Conservation (phyloP, 768 basidiomycete species). For the Sporobolomyces pararoseus region DNA sequence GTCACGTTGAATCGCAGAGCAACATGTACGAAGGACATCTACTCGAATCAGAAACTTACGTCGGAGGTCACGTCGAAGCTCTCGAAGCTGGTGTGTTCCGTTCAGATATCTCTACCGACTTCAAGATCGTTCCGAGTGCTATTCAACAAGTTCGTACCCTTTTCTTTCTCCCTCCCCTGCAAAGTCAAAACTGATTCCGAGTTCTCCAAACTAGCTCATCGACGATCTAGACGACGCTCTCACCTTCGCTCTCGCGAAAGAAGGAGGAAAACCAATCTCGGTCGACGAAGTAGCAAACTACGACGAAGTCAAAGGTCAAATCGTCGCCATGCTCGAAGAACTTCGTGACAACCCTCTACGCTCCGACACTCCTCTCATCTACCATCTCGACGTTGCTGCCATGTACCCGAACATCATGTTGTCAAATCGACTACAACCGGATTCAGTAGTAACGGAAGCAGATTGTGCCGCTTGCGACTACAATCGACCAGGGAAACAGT, state of each 20-base stretch:
- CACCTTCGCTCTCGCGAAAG: constrained; percentile 79
- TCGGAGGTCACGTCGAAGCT: constrained; percentile 98
- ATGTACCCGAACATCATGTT: constrained; percentile 99
- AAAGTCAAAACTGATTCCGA: background rate
- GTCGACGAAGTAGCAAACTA: constrained; percentile 89
- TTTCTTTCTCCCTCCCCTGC: background rate
- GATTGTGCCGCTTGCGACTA: constrained; percentile 97
- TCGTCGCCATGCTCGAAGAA: constrained; percentile 70
- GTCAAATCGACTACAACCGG: constrained; percentile 95
- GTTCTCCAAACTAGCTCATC: constrained; percentile 62
- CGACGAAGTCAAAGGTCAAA: constrained; percentile 78
- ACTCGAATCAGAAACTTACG: constrained; percentile 95
- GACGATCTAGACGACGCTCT: constrained; percentile 89
- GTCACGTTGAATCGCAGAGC: constrained; percentile 86
- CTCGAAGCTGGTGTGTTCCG: constrained; percentile 97
- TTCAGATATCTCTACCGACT: constrained; percentile 88
- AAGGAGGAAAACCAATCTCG: constrained; percentile 62
- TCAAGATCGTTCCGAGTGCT: constrained; percentile 85
- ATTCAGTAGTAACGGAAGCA: constrained; percentile 94
- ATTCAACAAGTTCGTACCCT: constrained; percentile 58
- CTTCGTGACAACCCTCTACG: constrained; percentile 90
- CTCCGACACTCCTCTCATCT: constrained; percentile 87
- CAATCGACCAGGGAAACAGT: constrained; percentile 90
- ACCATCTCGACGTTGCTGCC: constrained; percentile 96
- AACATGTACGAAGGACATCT: constrained; percentile 94